A percentile compares a stretch with the other conserved stretches of the same genome.
Conservation (phyloP, 169 alveolate species). For the Plasmodium gonderi region DNA sequence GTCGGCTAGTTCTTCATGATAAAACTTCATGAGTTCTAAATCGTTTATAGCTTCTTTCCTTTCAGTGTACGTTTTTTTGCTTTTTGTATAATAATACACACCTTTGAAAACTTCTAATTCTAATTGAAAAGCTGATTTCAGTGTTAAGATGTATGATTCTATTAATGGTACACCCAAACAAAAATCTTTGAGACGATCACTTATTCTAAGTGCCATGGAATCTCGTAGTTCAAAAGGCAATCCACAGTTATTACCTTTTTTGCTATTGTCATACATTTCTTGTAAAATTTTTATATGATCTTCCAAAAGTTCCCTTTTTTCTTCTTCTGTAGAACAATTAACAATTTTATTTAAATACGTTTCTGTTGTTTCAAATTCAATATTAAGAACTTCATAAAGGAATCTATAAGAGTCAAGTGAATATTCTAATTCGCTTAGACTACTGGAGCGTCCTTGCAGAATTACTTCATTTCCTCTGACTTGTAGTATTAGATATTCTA, state of each 20-base stretch:
- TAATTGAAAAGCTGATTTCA: background rate
- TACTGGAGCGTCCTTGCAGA: background rate
- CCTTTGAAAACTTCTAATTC: conserved; percentile 21
- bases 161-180: background rate
- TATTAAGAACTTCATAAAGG: background rate
- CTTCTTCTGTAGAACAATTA: background rate
- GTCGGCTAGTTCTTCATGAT: background rate
- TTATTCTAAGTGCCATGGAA: conserved; percentile 43
- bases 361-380: conserved; percentile 17
- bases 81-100: background rate
- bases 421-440: background rate
- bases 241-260: background rate
- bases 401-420: background rate
- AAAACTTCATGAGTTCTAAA: conserved; percentile 9
- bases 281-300: background rate
- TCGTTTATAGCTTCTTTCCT: conserved; percentile 5
- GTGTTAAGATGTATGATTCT: background rate
- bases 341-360: conserved; percentile 2
- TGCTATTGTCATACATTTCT: conserved; percentile 9
- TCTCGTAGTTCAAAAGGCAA: conserved; percentile 22
- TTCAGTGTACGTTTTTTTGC: background rate
- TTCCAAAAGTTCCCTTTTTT: background rate
- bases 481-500: background rate
- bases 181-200: conserved; percentile 9
- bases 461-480: background rate